Evolutionary conservation across 805 yeast species (phyloP).

Genomic region (Saturnispora hagleri): DNA sequence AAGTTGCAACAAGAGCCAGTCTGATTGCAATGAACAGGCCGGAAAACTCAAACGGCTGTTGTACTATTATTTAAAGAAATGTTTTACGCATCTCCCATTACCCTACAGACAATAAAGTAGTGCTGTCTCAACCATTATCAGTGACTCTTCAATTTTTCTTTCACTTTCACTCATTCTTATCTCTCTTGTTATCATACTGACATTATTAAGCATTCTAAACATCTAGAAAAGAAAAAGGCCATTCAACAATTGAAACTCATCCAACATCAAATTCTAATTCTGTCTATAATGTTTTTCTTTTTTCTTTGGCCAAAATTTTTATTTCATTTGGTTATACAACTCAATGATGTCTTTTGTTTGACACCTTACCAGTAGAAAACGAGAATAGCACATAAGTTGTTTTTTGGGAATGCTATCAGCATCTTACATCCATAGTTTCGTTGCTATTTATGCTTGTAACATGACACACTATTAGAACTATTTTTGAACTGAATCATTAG

Average conservation of each 20-base stretch:
- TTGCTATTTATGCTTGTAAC: not conserved
- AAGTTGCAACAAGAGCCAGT: slow-evolving; percentile 80
- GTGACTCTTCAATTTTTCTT: not conserved
- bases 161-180: not conserved
- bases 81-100: not conserved
- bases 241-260: not conserved
- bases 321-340: not conserved
- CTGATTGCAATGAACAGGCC: slow-evolving; percentile 45
- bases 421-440: no score
- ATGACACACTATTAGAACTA: not conserved
- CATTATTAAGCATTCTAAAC: not conserved
- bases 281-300: not conserved
- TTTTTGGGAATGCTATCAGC: not conserved
- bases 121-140: not conserved
- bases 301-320: not conserved
- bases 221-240: not conserved
- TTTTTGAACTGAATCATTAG: not conserved
- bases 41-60: slow-evolving; percentile 34
- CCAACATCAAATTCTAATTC: not conserved
- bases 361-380: not conserved
- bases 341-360: no score
- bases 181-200: not conserved
- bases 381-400: no score
- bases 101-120: not conserved
- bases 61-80: slow-evolving; percentile 15